Conservation (phyloP, 179 eudicot species). For the Spinacia oleracea region DNA sequence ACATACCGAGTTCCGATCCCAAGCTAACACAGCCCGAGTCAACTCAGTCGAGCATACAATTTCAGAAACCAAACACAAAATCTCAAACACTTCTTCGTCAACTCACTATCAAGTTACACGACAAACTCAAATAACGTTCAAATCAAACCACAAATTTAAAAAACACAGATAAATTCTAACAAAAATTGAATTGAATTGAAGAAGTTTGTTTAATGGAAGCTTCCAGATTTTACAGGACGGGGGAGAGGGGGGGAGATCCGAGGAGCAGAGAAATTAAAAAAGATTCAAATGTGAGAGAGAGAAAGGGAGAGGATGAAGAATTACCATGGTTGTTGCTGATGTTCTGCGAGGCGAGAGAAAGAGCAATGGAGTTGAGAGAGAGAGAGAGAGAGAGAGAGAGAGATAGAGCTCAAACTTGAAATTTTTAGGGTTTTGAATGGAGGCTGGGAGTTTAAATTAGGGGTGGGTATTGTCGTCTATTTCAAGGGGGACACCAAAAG, state of each 20-base stretch:
- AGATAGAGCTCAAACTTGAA: too few species aligned
- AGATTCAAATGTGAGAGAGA: slow-evolving; percentile 25
- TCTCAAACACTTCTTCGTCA: background rate
- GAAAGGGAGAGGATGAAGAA: too few species aligned
- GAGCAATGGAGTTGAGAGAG: too few species aligned
- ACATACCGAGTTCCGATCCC: slow-evolving; percentile 11
- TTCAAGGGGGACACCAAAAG: too few species aligned
- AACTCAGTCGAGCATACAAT: slow-evolving; percentile 39
- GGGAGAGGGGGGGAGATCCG: slow-evolving; percentile 11
- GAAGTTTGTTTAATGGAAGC: background rate
- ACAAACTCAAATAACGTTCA: background rate
- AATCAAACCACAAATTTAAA: slow-evolving; percentile 3
- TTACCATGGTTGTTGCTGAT: too few species aligned
- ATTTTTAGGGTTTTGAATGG: too few species aligned
- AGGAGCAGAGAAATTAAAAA: slow-evolving; percentile 20
- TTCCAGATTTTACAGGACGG: background rate
- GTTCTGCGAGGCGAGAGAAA: too few species aligned
- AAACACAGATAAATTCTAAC: background rate
- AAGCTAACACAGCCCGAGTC: slow-evolving; percentile 39
- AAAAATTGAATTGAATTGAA: background rate
- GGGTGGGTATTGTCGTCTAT: too few species aligned
- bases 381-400: too few species aligned
- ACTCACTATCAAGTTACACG: slow-evolving; percentile 9
- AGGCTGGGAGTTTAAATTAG: too few species aligned
- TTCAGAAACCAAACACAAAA: background rate